These are phyloP conservation scores for Cladosporium sp. DNA, from an alignment of 2,329 filamentous ascomycete species.

Conservation along the genomic window DNA sequence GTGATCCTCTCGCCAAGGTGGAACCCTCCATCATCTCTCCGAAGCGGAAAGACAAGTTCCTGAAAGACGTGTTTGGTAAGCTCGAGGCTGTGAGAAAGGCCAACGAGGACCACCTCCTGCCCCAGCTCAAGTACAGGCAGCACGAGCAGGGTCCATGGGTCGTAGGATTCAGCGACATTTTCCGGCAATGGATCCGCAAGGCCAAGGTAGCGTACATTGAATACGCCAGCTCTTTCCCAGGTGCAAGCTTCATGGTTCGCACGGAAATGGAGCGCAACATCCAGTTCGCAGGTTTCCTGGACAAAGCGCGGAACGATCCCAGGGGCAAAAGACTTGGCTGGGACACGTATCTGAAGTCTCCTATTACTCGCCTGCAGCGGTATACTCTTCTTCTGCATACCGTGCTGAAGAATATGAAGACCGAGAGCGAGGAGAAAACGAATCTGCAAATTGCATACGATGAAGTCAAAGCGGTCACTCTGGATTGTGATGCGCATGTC, in stretches of 20 bases:
- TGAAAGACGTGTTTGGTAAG: conserved; percentile 82
- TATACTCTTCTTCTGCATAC: conserved; percentile 79
- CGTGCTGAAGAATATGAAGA: conserved; percentile 74
- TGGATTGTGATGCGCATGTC: conserved; percentile 87
- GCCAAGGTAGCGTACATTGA: conserved; percentile 83
- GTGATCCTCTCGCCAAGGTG: conserved; percentile 66
- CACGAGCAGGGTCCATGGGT: conserved; percentile 96
- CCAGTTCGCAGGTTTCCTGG: conserved; percentile 78
- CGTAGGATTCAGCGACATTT: conserved; percentile 89
- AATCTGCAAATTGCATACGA: conserved; percentile 80
- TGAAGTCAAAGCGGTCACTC: conserved; percentile 82
- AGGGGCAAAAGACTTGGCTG: conserved; percentile 78
- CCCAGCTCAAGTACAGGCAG: conserved; percentile 93
- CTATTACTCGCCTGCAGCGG: conserved; percentile 85
- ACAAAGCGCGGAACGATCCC: conserved; percentile 71
- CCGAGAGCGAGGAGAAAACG: conserved; percentile 81
- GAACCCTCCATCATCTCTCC: conserved; percentile 76
- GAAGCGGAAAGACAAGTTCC: conserved; percentile 70
- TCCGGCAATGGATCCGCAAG: conserved; percentile 96
- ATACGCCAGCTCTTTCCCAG: conserved; percentile 82
- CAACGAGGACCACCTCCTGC: conserved; percentile 86
- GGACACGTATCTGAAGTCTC: conserved; percentile 90
- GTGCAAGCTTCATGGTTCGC: conserved; percentile 74
- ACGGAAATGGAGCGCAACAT: conserved; percentile 80
- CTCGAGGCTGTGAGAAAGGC: conserved; percentile 81